phyloP scores from a whole-genome alignment of 768 basidiomycete species.

The Macrolepiota dolichaula region DNA sequence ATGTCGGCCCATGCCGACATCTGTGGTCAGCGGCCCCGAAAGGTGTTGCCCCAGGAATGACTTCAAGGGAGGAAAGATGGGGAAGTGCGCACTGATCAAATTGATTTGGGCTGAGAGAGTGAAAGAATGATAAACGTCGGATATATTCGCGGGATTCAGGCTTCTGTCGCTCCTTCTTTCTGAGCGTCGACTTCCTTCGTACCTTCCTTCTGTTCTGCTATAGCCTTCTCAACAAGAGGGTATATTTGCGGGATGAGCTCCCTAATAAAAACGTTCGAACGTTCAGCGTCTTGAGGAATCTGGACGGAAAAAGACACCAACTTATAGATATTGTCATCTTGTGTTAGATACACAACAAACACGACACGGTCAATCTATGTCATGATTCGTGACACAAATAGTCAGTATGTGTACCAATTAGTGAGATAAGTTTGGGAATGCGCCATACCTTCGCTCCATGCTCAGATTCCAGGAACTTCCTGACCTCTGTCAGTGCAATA shows the following conservation, averaged over 20 bases:
- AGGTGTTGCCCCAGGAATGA: neutral
- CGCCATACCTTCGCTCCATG: slow-evolving; percentile 40
- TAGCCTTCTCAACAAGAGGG: slow-evolving; percentile 30
- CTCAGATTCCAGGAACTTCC: slow-evolving; percentile 55
- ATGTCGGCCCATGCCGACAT: neutral
- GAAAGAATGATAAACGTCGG: neutral
- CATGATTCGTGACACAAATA: neutral
- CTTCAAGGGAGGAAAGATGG: too few relatives aligned
- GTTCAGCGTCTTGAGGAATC: neutral
- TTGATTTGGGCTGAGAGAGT: neutral
- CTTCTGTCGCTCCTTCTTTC: neutral
- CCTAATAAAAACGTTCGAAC: slow-evolving; percentile 17
- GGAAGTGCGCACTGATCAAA: neutral
- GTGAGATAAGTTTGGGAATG: slow-evolving; percentile 11
- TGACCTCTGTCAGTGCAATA: slow-evolving; percentile 58
- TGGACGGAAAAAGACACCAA: slow-evolving; percentile 30
- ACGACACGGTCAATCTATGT: slow-evolving; percentile 67
- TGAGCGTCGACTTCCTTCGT: neutral
- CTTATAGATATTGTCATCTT: slow-evolving; percentile 64
- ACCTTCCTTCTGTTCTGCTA: neutral
- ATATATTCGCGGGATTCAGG: neutral
- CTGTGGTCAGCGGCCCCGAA: neutral
- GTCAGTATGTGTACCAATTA: neutral
- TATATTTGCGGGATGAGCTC: slow-evolving; percentile 64
- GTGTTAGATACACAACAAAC: slow-evolving; percentile 70